Conservation (phyloP, 129 eudicot species). For the Artemisia annua region DNA sequence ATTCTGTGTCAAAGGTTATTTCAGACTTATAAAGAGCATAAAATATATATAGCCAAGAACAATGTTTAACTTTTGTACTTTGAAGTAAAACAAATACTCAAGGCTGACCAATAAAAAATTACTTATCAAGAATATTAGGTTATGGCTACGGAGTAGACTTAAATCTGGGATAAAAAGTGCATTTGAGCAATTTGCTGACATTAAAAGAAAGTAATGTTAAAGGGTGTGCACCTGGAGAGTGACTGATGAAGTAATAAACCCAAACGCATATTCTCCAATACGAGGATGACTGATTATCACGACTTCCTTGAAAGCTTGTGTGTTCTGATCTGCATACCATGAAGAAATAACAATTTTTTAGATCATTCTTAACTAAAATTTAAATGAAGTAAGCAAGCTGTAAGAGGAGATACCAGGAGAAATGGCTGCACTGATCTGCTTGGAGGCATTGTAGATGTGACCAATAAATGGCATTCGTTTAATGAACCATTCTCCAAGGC, state of each 20-base stretch:
- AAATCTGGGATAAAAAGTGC: too few relatives aligned
- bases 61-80: neutral
- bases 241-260: conserved; percentile 85
- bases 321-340: conserved; percentile 64
- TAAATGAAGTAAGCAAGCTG: neutral
- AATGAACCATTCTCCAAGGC: conserved; percentile 84
- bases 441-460: conserved; percentile 78
- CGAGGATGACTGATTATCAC: conserved; percentile 92
- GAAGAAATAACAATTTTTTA: conserved; percentile 9
- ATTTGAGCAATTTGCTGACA: too few relatives aligned
- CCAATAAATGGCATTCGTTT: conserved; percentile 83
- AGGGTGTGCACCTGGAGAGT: conserved; percentile 59
- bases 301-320: conserved; percentile 85
- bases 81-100: neutral
- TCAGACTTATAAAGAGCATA: neutral
- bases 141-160: too few relatives aligned
- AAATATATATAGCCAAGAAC: neutral
- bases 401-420: conserved; percentile 54
- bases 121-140: neutral
- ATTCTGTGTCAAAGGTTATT: conserved; percentile 29
- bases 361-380: neutral
- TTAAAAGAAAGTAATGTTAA: neutral
- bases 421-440: conserved; percentile 86
- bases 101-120: neutral
- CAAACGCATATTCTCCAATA: conserved; percentile 89